Evolutionary conservation across 768 basidiomycete species (phyloP), one percentile per base, ranked within the genome.

Genomic region (Pholiota molesta): DNA sequence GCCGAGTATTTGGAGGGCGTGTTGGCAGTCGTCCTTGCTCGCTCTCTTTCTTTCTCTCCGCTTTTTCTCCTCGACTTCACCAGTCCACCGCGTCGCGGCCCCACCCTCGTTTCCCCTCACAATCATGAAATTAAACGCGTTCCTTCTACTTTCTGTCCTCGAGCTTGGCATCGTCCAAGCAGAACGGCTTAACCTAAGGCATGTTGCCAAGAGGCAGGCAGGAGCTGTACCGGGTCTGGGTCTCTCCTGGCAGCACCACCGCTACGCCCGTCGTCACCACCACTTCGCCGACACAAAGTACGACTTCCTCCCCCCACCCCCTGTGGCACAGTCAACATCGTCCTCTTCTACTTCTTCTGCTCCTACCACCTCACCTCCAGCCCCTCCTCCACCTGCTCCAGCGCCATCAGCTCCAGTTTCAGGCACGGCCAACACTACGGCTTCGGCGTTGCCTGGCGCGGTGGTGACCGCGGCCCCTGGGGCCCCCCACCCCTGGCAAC

Each of bases 91-190:
- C 42, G 47, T 58, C 35, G 57, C 45, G 57, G 45, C 68, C 64
- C 61, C 71, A 63, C 69, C 58, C 49, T 70, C 69, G 37, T 69
- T 71, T 66, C 29, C 29, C 55, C 58, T 62, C 31, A 67, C 64
- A 62, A 68, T 69, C 64, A 86, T 86, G 84, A 82, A 78, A 71
- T 67, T 83, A 63, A 73, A 73, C 64, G 65, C 76, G 64, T 65
- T 84, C 47, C 68, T 78, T 72, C 68, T 80, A 73, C 73, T 87
- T 73, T 81, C 84, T 42, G 71, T 77, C 37, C 64, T 82, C 59
- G 65, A 73, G 53, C 64, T 83, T 65, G 66, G 71, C 51, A 67
- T 69, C 31, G 75, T 71, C 60, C 71, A 77, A 65, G 83, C 80
- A 39, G 69, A 75, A 55, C 71, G 69, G 16, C 59, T 72, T 28